Base-by-base conservation (phyloP, 169 alveolate species). In the Eimeria acervulina region DNA sequence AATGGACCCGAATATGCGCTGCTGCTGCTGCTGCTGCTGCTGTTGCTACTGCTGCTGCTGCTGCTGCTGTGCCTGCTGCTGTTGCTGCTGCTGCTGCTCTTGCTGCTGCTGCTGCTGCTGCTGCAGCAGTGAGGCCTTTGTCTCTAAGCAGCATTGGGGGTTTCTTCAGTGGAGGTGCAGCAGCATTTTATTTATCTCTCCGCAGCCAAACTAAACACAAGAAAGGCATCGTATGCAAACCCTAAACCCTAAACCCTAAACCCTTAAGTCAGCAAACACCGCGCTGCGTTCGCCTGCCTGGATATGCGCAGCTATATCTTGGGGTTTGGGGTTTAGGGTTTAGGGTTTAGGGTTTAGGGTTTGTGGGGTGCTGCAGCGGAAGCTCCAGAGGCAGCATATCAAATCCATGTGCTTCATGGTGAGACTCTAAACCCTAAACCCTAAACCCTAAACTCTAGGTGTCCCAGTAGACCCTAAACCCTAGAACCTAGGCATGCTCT, bases 211-310 rank as follows among this genome's bases (percentile, higher is more conserved):
- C n/a, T 19, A 28, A 28, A 33, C 80, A 68, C 40, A 68, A n/a
- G 12, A n/a, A 33, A 17, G 80, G 44, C 2, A 36, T 68, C 23
- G 36, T 28, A 68, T 8, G 80, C 42, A 68, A 68, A 68, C 80
- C 80, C 80, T 33, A 68, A 68, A 68, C 80, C 80, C 80, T 68
- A 68, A 68, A 68, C 80, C 80, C 80, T 68, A 68, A 68, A 68
- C 80, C 80, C 80, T 28, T 7, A 36, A n/a, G n/a, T n/a, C n/a
- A n/a, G n/a, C n/a, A n/a, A n/a, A n/a, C n/a, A n/a, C n/a, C n/a
- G n/a, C n/a, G n/a, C n/a, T n/a, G n/a, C n/a, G n/a, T n/a, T n/a
- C n/a, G n/a, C n/a, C n/a, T n/a, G n/a, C n/a, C n/a, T n/a, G n/a
- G n/a, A n/a, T n/a, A n/a, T n/a, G n/a, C n/a, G n/a, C n/a, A n/a